These are phyloP conservation scores for Chenopodium formosanum DNA, from an alignment of 148 eudicot species.

Conservation along the genomic window DNA sequence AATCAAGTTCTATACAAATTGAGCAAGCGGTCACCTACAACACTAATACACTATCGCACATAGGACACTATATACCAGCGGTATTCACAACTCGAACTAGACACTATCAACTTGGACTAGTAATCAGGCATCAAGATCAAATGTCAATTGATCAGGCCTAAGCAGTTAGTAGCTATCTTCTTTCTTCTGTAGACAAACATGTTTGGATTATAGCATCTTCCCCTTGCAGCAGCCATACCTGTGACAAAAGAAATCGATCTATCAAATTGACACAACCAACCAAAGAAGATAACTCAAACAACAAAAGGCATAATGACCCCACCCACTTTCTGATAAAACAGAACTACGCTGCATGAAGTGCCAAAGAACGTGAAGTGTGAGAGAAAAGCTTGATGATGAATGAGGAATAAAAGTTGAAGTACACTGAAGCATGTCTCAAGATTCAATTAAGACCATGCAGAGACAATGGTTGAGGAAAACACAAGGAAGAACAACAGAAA, in stretches of 20 bases:
- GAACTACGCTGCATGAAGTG: constrained; percentile 1
- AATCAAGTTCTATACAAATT: constrained; percentile 17
- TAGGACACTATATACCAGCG: constrained; percentile 26
- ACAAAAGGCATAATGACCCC: constrained; percentile 2
- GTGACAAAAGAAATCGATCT: constrained; percentile 38
- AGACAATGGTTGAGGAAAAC: neutral
- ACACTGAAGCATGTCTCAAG: constrained; percentile 2
- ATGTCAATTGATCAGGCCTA: constrained; percentile 9
- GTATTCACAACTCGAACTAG: constrained; percentile 23
- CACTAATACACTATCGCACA: neutral
- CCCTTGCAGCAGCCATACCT: constrained; percentile 45
- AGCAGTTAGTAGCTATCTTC: constrained; percentile 20
- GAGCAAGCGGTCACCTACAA: constrained; percentile 14
- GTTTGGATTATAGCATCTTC: constrained; percentile 44
- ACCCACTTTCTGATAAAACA: neutral
- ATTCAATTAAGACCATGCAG: neutral
- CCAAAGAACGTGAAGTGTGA: neutral
- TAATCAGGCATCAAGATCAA: neutral
- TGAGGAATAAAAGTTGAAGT: neutral
- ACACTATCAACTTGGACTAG: constrained; percentile 1
- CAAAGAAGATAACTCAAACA: neutral
- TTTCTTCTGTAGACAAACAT: constrained; percentile 47
- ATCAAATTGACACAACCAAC: constrained; percentile 44
- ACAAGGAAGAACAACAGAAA: neutral
- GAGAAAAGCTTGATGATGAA: neutral